phyloP scores from a whole-genome alignment of 1,284 basidiomycete genomes.

The Heterobasidion parviporum region DNA sequence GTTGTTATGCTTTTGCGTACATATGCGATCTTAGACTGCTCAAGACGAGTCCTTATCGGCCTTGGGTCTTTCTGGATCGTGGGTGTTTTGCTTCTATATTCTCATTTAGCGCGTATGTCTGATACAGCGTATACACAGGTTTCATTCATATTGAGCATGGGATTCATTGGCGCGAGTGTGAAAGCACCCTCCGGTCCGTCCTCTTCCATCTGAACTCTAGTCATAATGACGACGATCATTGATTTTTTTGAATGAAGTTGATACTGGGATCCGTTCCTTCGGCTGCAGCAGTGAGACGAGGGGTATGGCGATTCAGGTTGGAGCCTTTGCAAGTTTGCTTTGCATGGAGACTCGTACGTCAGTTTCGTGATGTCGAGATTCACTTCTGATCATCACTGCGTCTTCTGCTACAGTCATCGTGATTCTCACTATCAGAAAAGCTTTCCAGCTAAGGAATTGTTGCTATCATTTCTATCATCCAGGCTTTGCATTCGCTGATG shows the following conservation, averaged over 20 bases:
- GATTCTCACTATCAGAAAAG: neutral
- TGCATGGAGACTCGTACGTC: constrained; percentile 1
- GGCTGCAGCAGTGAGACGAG: neutral
- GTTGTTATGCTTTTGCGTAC: constrained; percentile 4
- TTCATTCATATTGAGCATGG: neutral
- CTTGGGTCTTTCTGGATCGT: neutral
- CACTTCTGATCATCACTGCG: neutral
- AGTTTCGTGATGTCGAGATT: neutral
- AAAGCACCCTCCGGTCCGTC: too few species aligned
- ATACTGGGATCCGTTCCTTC: neutral
- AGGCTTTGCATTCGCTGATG: neutral
- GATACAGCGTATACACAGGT: neutral
- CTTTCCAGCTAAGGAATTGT: neutral
- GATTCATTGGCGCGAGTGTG: too few species aligned
- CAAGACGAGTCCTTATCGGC: neutral
- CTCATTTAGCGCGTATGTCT: neutral
- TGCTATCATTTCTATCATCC: neutral
- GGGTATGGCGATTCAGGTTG: neutral
- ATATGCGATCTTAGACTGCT: neutral
- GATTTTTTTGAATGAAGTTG: neutral
- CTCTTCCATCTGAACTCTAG: neutral
- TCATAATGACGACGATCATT: neutral
- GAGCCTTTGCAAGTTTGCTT: neutral
- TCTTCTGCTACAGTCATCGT: neutral
- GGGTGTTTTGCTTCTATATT: neutral